These are phyloP conservation scores for Pholiota molesta DNA, from an alignment of 768 basidiomycete species.

Conservation along the genomic window DNA sequence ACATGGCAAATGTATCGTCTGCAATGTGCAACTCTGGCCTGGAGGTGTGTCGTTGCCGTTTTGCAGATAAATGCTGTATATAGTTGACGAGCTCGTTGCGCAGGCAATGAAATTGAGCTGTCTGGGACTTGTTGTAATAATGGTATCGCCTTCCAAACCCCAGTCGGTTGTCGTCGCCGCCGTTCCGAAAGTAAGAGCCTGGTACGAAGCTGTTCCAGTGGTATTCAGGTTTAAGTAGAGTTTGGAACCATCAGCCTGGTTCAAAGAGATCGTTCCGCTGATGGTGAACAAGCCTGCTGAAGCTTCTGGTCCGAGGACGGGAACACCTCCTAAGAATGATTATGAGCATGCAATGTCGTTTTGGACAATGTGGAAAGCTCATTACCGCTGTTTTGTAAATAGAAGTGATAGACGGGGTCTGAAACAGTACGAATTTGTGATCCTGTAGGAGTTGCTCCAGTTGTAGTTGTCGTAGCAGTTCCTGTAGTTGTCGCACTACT, in stretches of 20 bases:
- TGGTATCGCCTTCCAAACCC: conserved; percentile 62
- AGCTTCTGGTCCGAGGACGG: conserved; percentile 54
- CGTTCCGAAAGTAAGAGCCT: conserved; percentile 46
- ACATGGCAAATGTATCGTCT: conserved; percentile 48
- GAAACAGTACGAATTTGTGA: conserved; percentile 57
- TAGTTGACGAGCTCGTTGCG: conserved; percentile 39
- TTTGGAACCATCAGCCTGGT: conserved; percentile 40
- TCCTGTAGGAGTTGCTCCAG: conserved; percentile 40
- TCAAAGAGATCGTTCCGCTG: conserved; percentile 47
- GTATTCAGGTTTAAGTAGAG: conserved; percentile 53
- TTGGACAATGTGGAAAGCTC: background rate
- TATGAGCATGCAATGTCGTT: conserved; percentile 2
- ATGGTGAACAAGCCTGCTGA: conserved; percentile 56
- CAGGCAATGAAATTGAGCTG: conserved; percentile 61
- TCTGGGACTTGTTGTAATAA: conserved; percentile 53
- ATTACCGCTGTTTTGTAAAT: conserved; percentile 53
- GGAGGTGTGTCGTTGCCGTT: conserved; percentile 50
- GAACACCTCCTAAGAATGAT: conserved; percentile 40
- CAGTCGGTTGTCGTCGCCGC: conserved; percentile 55
- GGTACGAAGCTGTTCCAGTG: conserved; percentile 48
- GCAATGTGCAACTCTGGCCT: conserved; percentile 37
- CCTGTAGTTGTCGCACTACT: conserved; percentile 5
- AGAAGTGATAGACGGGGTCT: conserved; percentile 58
- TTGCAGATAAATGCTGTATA: conserved; percentile 54
- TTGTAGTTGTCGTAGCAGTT: conserved; percentile 31